Percentiles rank a stretch among this genome's conserved stretches.
phyloP scores from a whole-genome alignment of 1,139 yeast species.

The Suhomyces guaymorum region DNA sequence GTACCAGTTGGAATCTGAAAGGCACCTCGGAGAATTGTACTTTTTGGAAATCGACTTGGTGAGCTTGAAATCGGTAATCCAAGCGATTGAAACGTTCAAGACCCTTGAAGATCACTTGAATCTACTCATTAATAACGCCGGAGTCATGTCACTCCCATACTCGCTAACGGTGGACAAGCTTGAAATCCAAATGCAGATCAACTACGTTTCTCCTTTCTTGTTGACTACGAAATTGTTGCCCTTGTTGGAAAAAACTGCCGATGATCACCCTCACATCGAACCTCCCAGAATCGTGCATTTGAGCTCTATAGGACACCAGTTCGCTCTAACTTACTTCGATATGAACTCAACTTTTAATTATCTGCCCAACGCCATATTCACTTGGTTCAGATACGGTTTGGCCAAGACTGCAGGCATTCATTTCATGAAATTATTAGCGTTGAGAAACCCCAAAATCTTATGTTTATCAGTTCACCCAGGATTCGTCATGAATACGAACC shows the following conservation, averaged over 20 bases:
- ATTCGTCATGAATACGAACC: constrained; percentile 73
- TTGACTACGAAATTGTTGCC: constrained; percentile 65
- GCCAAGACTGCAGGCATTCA: constrained; percentile 84
- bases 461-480: constrained; percentile 84
- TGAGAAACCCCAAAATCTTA: constrained; percentile 64
- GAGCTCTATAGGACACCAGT: constrained; percentile 68
- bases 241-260: constrained; percentile 44
- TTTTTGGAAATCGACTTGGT: constrained; percentile 65
- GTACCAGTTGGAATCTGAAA: constrained; percentile 6
- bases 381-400: constrained; percentile 78
- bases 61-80: constrained; percentile 56
- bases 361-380: constrained; percentile 65
- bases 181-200: constrained; percentile 80
- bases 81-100: constrained; percentile 53
- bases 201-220: constrained; percentile 74
- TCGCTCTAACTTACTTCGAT: constrained; percentile 53
- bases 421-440: constrained; percentile 63
- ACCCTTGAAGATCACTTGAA: constrained; percentile 55
- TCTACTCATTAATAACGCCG: constrained; percentile 76
- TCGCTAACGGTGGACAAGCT: constrained; percentile 66
- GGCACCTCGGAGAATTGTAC: constrained; percentile 57
- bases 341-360: constrained; percentile 56
- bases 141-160: constrained; percentile 76
- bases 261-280: constrained; percentile 26
- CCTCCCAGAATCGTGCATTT: constrained; percentile 65